A percentile compares a stretch with the other conserved stretches of the same genome.
Evolutionary conservation across 257 asterid species (phyloP).

Genomic region (Paraleonurus japonicus): DNA sequence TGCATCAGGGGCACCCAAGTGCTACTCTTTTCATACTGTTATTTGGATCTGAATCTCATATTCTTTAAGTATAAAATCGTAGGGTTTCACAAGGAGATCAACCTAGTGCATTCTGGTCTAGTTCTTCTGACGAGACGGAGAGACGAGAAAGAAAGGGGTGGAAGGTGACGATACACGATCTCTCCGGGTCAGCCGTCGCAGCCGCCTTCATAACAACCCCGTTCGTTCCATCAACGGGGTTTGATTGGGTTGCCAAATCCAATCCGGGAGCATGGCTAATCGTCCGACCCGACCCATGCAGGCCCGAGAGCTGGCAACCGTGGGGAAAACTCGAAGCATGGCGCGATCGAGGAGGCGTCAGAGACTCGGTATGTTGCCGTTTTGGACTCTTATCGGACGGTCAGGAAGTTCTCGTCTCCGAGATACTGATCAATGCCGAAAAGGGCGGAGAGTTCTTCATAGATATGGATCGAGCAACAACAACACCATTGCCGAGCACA

Average conservation of each 20-base stretch:
- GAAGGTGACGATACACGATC: conserved; percentile 79
- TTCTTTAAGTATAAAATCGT: neutral
- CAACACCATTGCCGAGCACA: conserved; percentile 54
- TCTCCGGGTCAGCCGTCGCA: conserved; percentile 80
- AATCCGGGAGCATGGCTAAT: conserved; percentile 85
- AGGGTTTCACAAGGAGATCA: conserved; percentile 64
- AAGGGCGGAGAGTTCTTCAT: conserved; percentile 77
- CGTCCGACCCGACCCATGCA: conserved; percentile 60
- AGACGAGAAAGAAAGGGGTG: conserved; percentile 81
- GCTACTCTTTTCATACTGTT: neutral
- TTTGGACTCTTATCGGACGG: conserved; percentile 63
- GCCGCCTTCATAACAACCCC: conserved; percentile 83
- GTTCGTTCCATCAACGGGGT: conserved; percentile 73
- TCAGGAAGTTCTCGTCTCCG: conserved; percentile 61
- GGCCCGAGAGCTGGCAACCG: conserved; percentile 72
- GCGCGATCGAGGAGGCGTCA: conserved; percentile 60
- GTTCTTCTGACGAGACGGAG: conserved; percentile 47
- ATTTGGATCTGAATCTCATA: neutral
- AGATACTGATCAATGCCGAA: conserved; percentile 57
- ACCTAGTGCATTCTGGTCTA: conserved; percentile 46
- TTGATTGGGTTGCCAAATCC: conserved; percentile 84
- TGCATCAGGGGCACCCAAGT: neutral
- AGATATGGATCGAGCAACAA: conserved; percentile 55
- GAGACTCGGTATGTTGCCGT: conserved; percentile 58
- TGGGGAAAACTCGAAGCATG: conserved; percentile 91